Conservation (phyloP, 2,329 filamentous ascomycete genomes). For the Clarireedia homoeocarpa region DNA sequence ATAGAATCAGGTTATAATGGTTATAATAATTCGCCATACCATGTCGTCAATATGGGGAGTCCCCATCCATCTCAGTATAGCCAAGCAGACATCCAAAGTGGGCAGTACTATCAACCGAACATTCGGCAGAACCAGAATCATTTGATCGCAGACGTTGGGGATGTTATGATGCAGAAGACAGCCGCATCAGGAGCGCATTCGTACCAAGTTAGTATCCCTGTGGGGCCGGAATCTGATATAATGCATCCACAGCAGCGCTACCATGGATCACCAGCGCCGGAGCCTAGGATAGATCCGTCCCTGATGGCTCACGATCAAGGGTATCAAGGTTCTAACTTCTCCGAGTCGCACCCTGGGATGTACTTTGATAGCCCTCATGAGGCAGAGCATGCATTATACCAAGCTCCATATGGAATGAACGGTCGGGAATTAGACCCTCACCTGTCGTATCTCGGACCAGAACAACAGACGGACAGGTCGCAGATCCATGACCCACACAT, state of each 20-base stretch:
- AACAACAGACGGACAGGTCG: slow-evolving; percentile 16
- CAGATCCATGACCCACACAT: slow-evolving; percentile 26
- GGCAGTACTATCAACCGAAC: slow-evolving; percentile 42
- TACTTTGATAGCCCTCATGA: slow-evolving; percentile 21
- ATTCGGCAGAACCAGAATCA: slow-evolving; percentile 20
- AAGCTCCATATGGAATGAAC: slow-evolving; percentile 9
- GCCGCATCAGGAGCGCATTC: slow-evolving; percentile 26
- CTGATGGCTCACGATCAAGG: slow-evolving; percentile 19
- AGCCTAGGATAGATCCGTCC: slow-evolving; percentile 24
- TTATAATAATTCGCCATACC: slow-evolving; percentile 42
- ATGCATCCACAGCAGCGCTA: slow-evolving; percentile 16
- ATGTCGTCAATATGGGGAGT: slow-evolving; percentile 42
- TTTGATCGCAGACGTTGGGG: slow-evolving; percentile 28
- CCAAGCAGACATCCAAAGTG: slow-evolving; percentile 34
- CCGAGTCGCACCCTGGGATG: slow-evolving; percentile 12
- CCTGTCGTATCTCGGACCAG: slow-evolving; percentile 20
- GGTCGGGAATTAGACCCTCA: slow-evolving; percentile 15
- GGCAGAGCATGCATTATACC: slow-evolving; percentile 19
- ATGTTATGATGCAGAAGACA: slow-evolving; percentile 37
- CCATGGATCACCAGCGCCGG: slow-evolving; percentile 5
- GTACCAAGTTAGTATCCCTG: slow-evolving; percentile 31
- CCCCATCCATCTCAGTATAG: slow-evolving; percentile 39
- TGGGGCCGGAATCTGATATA: slow-evolving; percentile 29
- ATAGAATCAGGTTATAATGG: slow-evolving; percentile 19
- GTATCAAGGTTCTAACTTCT: slow-evolving; percentile 13